Base-by-base conservation (phyloP, 2,329 filamentous ascomycete species). In the Monosporascus sp. region DNA sequence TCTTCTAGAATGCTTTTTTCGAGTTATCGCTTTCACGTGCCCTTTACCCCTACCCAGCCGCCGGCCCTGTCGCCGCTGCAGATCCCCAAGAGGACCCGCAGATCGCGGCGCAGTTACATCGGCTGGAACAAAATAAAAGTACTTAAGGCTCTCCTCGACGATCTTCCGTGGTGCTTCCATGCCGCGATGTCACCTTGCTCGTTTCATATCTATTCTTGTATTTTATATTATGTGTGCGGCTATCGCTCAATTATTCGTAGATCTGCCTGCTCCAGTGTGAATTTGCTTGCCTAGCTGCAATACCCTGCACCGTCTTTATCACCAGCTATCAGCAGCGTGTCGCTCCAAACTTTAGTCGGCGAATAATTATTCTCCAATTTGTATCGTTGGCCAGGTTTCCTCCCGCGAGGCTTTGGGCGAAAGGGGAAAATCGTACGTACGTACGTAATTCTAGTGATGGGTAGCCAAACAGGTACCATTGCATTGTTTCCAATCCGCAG, bases 401-500 rank as follows among this genome's bases (percentile, higher is more conserved):
- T n/a, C 17, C 38, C 5, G 4, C 18, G 5, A 43, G 18, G 39
- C 39, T 43, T 24, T 5, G 6, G 39, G 20, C 5, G 15, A 18
- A 7, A 9, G 3, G n/a, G 15, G 37, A 2, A n/a, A 45, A 6
- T 20, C 43, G 20, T 25, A 22, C 41, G 9, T 24, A 44, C 39
- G 2, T 25, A 25, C 20, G n/a, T 17, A 18, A 8, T 46, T 25
- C 24, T n/a, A 35, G 52, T 50, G 58, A 60, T 62, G 55, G 46
- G 52, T 56, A 50, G 49, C 49, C 57, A 59, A 61, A 60, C 59
- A 60, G 54, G 55, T 47, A 49, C 37, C 31, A 49, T 25, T 39
- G 53, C 57, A 52, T 57, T 57, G 65, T 68, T 66, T 68, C 64
- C 60, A 63, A 63, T 60, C 49, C 62, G 67, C 61, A 62, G 66